Conservation (phyloP, 306 rosid genomes). For the Begonia masoniana region DNA sequence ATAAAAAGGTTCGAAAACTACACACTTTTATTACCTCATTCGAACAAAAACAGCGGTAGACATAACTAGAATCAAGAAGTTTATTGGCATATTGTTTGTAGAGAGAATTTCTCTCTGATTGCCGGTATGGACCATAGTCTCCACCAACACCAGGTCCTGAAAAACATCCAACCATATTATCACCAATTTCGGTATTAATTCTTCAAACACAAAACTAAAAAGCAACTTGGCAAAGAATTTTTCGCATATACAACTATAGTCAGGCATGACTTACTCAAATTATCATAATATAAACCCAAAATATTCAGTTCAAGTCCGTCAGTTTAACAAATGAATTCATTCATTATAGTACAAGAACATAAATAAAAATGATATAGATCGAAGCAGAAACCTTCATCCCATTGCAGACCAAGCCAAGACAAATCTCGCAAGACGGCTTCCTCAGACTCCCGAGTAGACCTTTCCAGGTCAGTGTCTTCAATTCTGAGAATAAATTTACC, state of each 20-base stretch:
- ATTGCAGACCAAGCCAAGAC: slow-evolving; percentile 91
- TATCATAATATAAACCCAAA: no score
- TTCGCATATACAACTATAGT: no score
- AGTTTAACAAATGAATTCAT: neutral
- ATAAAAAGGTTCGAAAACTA: no score
- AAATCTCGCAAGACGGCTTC: slow-evolving; percentile 75
- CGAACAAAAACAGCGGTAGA: slow-evolving; percentile 87
- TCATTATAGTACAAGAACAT: neutral
- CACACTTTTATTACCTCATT: slow-evolving; percentile 29
- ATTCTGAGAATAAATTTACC: slow-evolving; percentile 21
- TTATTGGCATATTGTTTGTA: slow-evolving; percentile 72
- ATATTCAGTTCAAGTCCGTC: no score
- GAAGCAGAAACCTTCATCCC: slow-evolving; percentile 67
- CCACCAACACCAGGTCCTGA: slow-evolving; percentile 91
- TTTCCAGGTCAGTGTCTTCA: slow-evolving; percentile 97
- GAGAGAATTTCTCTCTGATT: slow-evolving; percentile 80
- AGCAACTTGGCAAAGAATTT: neutral
- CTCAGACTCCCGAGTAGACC: slow-evolving; percentile 87
- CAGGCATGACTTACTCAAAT: no score
- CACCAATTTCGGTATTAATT: neutral
- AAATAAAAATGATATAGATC: no score
- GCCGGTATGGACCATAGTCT: slow-evolving; percentile 87
- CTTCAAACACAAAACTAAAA: neutral
- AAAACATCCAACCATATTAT: slow-evolving; percentile 12
- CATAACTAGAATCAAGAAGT: slow-evolving; percentile 60